Evolutionary conservation across 2,329 filamentous ascomycete species (phyloP).

Genomic region (Aspergillus sclerotialis): DNA sequence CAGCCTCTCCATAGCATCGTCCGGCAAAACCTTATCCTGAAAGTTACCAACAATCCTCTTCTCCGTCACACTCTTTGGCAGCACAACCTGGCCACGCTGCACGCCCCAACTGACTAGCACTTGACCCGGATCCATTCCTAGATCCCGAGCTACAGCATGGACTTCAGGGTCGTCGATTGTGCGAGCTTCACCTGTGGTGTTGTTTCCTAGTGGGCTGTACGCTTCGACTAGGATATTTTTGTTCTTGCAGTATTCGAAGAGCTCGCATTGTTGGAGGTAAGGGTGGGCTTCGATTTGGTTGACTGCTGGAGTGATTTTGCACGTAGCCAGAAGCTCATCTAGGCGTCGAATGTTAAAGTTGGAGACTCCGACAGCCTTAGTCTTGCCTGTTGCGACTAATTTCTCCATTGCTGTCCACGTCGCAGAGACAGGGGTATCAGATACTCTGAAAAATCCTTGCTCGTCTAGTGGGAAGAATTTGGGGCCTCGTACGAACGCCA

Average conservation of each 20-base stretch:
- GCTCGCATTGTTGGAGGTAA: conserved; percentile 36
- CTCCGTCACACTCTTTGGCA: conserved; percentile 49
- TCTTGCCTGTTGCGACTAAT: conserved; percentile 50
- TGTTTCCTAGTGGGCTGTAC: conserved; percentile 46
- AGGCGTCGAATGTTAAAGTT: conserved; percentile 68
- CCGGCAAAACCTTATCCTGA: conserved; percentile 20
- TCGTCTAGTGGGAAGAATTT: conserved; percentile 18
- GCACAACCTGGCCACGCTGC: conserved; percentile 46
- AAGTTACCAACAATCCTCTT: conserved; percentile 43
- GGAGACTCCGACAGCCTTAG: conserved; percentile 64
- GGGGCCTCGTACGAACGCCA: conserved; percentile 15
- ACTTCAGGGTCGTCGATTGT: conserved; percentile 55
- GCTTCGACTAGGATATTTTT: conserved; percentile 52
- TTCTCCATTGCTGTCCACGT: conserved; percentile 56
- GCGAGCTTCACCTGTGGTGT: conserved; percentile 36
- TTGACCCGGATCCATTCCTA: conserved; percentile 50
- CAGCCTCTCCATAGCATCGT: conserved; percentile 19
- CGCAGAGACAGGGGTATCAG: conserved; percentile 16
- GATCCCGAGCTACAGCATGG: conserved; percentile 54
- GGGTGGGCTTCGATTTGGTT: conserved; percentile 52
- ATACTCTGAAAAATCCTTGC: conserved; percentile 14
- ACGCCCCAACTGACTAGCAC: conserved; percentile 49
- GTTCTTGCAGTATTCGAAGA: conserved; percentile 46
- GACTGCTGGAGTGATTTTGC: conserved; percentile 60
- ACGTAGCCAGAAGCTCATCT: conserved; percentile 62